Percentiles rank a stretch among this genome's conserved stretches.
phyloP scores from a whole-genome alignment of 441 rosid genomes.

The Mallotus repandus region DNA sequence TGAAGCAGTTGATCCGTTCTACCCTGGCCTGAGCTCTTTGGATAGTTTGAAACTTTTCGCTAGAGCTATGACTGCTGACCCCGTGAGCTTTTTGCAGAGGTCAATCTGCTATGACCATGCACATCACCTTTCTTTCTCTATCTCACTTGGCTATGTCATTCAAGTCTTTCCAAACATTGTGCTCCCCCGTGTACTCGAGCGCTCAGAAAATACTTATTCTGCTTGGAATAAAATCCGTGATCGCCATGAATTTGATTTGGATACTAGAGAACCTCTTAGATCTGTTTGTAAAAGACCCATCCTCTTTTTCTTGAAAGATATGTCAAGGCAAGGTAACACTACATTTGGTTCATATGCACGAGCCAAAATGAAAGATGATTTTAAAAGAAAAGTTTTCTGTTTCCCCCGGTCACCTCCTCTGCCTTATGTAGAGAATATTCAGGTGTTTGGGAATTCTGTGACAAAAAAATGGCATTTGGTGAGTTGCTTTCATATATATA shows the following conservation, averaged over 20 bases:
- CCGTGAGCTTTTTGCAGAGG: constrained; percentile 72
- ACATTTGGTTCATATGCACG: constrained; percentile 57
- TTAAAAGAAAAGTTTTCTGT: constrained; percentile 71
- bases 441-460: constrained; percentile 54
- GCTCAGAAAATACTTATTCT: constrained; percentile 67
- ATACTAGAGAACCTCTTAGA: constrained; percentile 56
- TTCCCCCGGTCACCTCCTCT: constrained; percentile 63
- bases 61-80: constrained; percentile 64
- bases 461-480: constrained; percentile 80
- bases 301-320: constrained; percentile 59
- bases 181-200: constrained; percentile 68
- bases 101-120: constrained; percentile 71
- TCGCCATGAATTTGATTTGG: constrained; percentile 73
- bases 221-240: constrained; percentile 71
- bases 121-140: constrained; percentile 47
- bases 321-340: constrained; percentile 44
- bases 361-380: constrained; percentile 50
- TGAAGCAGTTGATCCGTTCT: constrained; percentile 79
- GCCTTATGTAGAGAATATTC: constrained; percentile 51
- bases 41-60: constrained; percentile 74
- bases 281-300: constrained; percentile 58
- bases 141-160: constrained; percentile 77
- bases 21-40: constrained; percentile 62
- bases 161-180: constrained; percentile 70
- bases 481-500: constrained; percentile 22